Percentiles rank a stretch among this genome's conserved stretches.
Evolutionary conservation across 495 filamentous ascomycete genomes (phyloP).

Genomic region (Talaromyces thailandensis): DNA sequence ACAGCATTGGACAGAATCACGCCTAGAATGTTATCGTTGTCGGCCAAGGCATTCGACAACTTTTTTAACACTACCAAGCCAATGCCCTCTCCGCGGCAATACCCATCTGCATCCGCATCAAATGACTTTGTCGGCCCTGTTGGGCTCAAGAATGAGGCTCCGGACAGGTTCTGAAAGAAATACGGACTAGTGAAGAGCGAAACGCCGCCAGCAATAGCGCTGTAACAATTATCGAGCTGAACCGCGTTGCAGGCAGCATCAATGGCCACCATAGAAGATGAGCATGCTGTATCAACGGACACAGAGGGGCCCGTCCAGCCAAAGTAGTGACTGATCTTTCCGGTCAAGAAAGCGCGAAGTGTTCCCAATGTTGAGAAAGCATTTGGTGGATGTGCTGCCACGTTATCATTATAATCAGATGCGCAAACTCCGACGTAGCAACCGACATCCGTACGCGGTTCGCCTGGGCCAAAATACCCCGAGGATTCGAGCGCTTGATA

Average conservation of each 20-base stretch:
- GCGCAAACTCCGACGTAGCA: constrained; percentile 24
- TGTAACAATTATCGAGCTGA: not conserved
- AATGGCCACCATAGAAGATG: constrained; percentile 20
- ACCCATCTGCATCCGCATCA: constrained; percentile 55
- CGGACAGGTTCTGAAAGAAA: constrained; percentile 11
- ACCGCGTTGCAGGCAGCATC: constrained; percentile 12
- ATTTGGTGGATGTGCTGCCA: constrained; percentile 21
- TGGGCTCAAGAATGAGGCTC: constrained; percentile 16
- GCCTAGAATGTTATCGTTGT: constrained; percentile 51
- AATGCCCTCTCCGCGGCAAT: constrained; percentile 56
- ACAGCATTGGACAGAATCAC: constrained; percentile 34
- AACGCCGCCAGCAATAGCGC: constrained; percentile 16
- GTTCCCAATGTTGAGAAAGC: constrained; percentile 26
- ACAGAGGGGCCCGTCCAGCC: constrained; percentile 30
- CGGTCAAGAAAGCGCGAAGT: constrained; percentile 17
- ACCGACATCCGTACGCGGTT: constrained; percentile 11
- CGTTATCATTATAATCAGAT: constrained; percentile 26
- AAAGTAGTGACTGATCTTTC: constrained; percentile 27
- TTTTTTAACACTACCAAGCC: constrained; percentile 56
- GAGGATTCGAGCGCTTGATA: constrained; percentile 35
- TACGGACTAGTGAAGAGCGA: constrained; percentile 22
- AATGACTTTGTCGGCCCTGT: constrained; percentile 50
- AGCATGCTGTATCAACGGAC: constrained; percentile 29
- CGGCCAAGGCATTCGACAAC: constrained; percentile 45
- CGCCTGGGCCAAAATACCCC: constrained; percentile 14